Conservation (phyloP, 2,329 filamentous ascomycete genomes). For the Geosmithia putterillii region DNA sequence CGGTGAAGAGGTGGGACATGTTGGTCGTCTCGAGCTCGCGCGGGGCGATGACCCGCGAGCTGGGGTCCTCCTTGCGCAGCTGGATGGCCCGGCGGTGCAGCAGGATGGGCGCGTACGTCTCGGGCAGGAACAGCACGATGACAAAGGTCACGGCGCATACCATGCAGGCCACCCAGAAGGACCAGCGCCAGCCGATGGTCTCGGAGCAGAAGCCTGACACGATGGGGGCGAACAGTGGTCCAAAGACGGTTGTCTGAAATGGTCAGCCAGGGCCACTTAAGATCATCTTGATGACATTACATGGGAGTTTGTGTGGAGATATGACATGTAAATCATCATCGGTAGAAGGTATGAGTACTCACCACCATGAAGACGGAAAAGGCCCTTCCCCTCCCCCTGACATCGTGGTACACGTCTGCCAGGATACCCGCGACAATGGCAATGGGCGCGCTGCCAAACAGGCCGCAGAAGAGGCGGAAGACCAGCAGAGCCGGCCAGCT, state of each 20-base stretch:
- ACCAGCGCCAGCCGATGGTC: slow-evolving; percentile 55
- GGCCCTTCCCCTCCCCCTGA: slow-evolving; percentile 33
- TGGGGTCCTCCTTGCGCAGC: slow-evolving; percentile 42
- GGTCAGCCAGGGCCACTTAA: no score
- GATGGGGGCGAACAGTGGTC: slow-evolving; percentile 54
- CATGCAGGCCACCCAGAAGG: slow-evolving; percentile 59
- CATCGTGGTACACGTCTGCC: slow-evolving; percentile 51
- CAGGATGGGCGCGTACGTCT: slow-evolving; percentile 49
- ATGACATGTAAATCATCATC: neutral
- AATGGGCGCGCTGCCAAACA: slow-evolving; percentile 46
- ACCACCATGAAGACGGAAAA: slow-evolving; percentile 54
- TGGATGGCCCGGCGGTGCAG: slow-evolving; percentile 42
- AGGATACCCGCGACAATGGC: slow-evolving; percentile 51
- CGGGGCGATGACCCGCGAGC: slow-evolving; percentile 39
- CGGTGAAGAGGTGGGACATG: slow-evolving; percentile 45
- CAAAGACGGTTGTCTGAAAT: slow-evolving; percentile 46
- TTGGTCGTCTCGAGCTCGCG: slow-evolving; percentile 51
- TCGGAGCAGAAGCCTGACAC: slow-evolving; percentile 49
- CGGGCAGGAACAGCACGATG: slow-evolving; percentile 46
- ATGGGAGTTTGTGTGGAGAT: no score
- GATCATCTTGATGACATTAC: no score
- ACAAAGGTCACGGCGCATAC: slow-evolving; percentile 51
- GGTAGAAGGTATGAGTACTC: slow-evolving; percentile 8
- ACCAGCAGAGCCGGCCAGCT: slow-evolving; percentile 39
- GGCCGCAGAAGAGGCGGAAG: slow-evolving; percentile 40